Conservation (phyloP, 192 early-diverging fungal genomes). For the Oehlia diaphana region DNA sequence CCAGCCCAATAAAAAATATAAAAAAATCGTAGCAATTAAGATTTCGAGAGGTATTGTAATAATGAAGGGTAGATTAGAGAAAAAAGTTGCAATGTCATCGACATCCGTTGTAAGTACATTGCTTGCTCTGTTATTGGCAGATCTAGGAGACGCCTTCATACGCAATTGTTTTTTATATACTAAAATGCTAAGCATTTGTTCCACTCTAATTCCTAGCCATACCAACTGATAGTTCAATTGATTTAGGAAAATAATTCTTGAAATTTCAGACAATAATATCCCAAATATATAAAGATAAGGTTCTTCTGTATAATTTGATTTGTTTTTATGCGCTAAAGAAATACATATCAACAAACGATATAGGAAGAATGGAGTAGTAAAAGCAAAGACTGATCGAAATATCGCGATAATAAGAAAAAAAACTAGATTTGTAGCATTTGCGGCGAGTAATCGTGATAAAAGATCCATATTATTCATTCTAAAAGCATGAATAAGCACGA, state of each 20-base stretch:
- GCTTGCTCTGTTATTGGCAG: slow-evolving; percentile 52
- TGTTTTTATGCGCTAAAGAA: slow-evolving; percentile 19
- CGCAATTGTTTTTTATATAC: slow-evolving; percentile 53
- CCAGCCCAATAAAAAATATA: slow-evolving; percentile 75
- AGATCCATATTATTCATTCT: slow-evolving; percentile 22
- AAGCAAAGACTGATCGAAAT: slow-evolving; percentile 41
- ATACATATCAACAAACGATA: slow-evolving; percentile 45
- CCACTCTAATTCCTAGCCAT: slow-evolving; percentile 52
- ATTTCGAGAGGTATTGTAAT: slow-evolving; percentile 71
- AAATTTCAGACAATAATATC: slow-evolving; percentile 45
- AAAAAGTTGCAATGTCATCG: slow-evolving; percentile 58
- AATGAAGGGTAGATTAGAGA: slow-evolving; percentile 61
- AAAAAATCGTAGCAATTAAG: slow-evolving; percentile 61
- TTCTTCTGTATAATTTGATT: slow-evolving; percentile 32
- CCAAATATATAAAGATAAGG: slow-evolving; percentile 52
- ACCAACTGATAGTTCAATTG: slow-evolving; percentile 53
- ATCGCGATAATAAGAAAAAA: slow-evolving; percentile 30
- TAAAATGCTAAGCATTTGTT: slow-evolving; percentile 52
- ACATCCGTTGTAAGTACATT: slow-evolving; percentile 76
- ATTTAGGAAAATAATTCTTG: slow-evolving; percentile 43
- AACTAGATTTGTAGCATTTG: slow-evolving; percentile 21
- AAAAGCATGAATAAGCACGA: not conserved
- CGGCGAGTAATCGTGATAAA: slow-evolving; percentile 17
- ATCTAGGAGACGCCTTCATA: slow-evolving; percentile 36
- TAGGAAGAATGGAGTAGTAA: slow-evolving; percentile 53